phyloP scores from a whole-genome alignment of 2,329 filamentous ascomycete genomes.

The Neofusicoccum sp. region DNA sequence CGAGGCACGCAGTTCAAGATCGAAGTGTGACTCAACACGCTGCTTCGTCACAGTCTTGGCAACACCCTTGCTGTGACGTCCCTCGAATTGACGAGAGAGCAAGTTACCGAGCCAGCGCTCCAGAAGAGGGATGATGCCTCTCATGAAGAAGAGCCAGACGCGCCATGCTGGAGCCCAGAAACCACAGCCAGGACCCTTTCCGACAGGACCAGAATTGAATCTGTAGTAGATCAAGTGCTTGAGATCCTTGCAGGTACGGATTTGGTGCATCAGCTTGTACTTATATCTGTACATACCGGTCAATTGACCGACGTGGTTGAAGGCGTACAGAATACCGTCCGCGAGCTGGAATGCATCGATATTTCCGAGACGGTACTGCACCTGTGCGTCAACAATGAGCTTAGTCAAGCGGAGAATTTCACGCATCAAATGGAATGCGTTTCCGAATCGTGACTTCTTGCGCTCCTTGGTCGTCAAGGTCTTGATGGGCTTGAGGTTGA shows the following conservation, averaged over 20 bases:
- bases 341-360: conserved; percentile 99
- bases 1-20: conserved; percentile 92
- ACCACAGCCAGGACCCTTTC: conserved; percentile 95
- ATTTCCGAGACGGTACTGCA: conserved; percentile 95
- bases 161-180: conserved; percentile 99
- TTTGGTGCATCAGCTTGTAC: conserved; percentile 99
- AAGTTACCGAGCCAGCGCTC: conserved; percentile 98
- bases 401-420: conserved; percentile 96
- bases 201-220: conserved; percentile 95
- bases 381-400: conserved; percentile 96
- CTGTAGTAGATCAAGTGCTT: conserved; percentile 99
- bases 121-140: conserved; percentile 93
- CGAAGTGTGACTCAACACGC: conserved; percentile 97
- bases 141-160: conserved; percentile 99
- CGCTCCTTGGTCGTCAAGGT: conserved; percentile 97
- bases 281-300: conserved; percentile 99
- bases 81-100: conserved; percentile 95
- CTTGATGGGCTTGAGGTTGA: conserved; percentile 98
- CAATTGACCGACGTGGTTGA: conserved; percentile 97
- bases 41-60: conserved; percentile 99
- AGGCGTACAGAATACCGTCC: conserved; percentile 98
- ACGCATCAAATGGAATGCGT: conserved; percentile 98
- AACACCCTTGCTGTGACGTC: conserved; percentile 96
- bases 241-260: conserved; percentile 96
- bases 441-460: conserved; percentile 98